phyloP scores from a whole-genome alignment of 192 early-diverging fungal species.

The Rhizophagus prolifer region DNA sequence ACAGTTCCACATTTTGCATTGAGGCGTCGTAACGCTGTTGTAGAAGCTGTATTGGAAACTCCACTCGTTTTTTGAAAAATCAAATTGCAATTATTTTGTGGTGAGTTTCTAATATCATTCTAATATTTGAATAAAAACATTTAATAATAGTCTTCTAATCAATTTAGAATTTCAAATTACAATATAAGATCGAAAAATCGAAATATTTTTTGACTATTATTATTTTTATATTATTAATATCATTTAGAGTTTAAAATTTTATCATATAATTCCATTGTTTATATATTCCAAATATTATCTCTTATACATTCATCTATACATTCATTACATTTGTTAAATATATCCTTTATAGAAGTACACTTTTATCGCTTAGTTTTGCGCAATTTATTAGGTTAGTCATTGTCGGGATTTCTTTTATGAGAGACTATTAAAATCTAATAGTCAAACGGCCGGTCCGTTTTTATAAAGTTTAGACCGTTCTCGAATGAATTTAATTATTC shows the following conservation, averaged over 20 bases:
- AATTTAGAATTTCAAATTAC: no score
- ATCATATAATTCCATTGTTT: neutral
- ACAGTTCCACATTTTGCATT: conserved; percentile 8
- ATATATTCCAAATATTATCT: neutral
- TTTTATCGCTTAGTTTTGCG: no score
- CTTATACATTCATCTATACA: no score
- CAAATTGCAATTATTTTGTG: neutral
- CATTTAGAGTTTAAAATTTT: neutral
- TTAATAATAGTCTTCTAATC: no score
- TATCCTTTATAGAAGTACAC: neutral
- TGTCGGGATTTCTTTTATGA: no score
- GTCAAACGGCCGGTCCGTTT: neutral
- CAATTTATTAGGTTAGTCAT: no score
- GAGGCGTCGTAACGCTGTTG: conserved; percentile 15
- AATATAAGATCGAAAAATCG: no score
- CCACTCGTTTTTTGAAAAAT: conserved; percentile 10
- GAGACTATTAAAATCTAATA: no score
- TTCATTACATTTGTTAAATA: neutral
- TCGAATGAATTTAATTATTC: neutral
- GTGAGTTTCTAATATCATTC: neutral
- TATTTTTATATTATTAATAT: neutral
- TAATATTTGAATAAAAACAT: neutral
- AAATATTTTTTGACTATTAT: no score
- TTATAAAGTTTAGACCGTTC: neutral
- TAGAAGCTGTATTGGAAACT: conserved; percentile 22